phyloP scores from a whole-genome alignment of 768 basidiomycete genomes.

The Boletus rubroflammeus region DNA sequence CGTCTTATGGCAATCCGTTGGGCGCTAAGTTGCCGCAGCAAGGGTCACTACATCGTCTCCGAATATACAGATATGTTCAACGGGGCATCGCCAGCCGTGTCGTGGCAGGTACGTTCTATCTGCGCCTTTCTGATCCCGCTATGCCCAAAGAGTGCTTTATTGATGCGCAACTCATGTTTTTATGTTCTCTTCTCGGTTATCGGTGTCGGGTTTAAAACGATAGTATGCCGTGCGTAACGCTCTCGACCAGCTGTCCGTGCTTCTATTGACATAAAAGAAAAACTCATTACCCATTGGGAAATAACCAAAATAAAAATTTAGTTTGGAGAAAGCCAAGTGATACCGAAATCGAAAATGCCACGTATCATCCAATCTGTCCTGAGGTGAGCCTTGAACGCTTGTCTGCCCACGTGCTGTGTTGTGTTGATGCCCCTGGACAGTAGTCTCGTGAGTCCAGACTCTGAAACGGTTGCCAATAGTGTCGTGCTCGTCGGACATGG shows the following conservation, averaged over 20 bases:
- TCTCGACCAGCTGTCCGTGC: neutral
- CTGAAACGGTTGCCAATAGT: slow-evolving; percentile 63
- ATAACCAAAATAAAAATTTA: slow-evolving; percentile 28
- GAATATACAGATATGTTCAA: slow-evolving; percentile 68
- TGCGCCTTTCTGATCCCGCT: slow-evolving; percentile 2
- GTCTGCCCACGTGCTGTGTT: neutral
- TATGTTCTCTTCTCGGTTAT: neutral
- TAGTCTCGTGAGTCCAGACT: slow-evolving; percentile 72
- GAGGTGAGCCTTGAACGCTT: slow-evolving; percentile 41
- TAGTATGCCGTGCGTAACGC: slow-evolving; percentile 60
- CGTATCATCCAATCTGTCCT: slow-evolving; percentile 70
- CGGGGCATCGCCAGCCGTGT: slow-evolving; percentile 58
- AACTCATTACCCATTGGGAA: slow-evolving; percentile 1
- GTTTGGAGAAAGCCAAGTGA: slow-evolving; percentile 77
- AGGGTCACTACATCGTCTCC: slow-evolving; percentile 70
- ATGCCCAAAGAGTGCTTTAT: slow-evolving; percentile 17
- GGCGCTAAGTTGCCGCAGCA: slow-evolving; percentile 29
- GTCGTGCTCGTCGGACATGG: slow-evolving; percentile 72
- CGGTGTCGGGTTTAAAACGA: slow-evolving; percentile 1
- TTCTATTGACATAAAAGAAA: slow-evolving; percentile 3
- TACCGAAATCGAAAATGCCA: slow-evolving; percentile 63
- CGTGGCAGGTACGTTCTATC: slow-evolving; percentile 61
- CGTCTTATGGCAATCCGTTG: neutral
- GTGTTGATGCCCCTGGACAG: slow-evolving; percentile 35
- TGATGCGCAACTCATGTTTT: slow-evolving; percentile 6